phyloP scores from a whole-genome alignment of 1,284 basidiomycete species.

The Pseudozyma sp. region DNA sequence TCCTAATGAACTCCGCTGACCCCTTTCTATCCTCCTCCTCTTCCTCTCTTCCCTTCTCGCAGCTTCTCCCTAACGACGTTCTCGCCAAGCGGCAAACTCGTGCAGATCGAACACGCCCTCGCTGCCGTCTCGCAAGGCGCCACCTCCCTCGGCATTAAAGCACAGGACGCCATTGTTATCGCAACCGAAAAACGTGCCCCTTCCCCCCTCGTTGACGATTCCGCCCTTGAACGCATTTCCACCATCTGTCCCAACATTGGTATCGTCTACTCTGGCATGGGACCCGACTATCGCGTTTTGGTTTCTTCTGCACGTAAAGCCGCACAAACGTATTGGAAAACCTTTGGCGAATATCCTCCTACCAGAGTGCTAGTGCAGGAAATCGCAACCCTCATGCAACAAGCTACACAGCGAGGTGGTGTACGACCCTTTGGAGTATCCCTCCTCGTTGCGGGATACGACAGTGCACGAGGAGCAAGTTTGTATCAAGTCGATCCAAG shows the following conservation, averaged over 20 bases:
- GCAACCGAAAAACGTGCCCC: conserved; percentile 99
- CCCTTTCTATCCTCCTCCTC: not conserved
- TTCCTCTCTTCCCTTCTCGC: not conserved
- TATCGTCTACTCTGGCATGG: conserved; percentile 97
- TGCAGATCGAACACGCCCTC: conserved; percentile 97
- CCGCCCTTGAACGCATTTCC: conserved; percentile 93
- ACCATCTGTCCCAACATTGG: conserved; percentile 98
- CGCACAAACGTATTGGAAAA: conserved; percentile 98
- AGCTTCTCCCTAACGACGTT: conserved; percentile 99
- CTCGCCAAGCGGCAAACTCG: conserved; percentile 89
- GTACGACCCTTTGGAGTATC: conserved; percentile 98
- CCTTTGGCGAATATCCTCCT: conserved; percentile 98
- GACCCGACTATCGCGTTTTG: conserved; percentile 95
- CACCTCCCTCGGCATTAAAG: conserved; percentile 98
- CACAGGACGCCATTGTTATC: conserved; percentile 97
- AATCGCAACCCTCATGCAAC: conserved; percentile 97
- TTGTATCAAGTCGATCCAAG: conserved; percentile 99
- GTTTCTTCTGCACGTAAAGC: conserved; percentile 94
- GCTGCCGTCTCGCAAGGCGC: conserved; percentile 88
- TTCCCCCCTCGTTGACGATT: conserved; percentile 96
- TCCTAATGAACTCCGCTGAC: too few species aligned
- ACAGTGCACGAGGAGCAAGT: conserved; percentile 87
- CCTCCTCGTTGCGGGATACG: conserved; percentile 95
- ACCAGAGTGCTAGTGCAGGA: conserved; percentile 96
- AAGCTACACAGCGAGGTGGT: conserved; percentile 98